phyloP scores from a whole-genome alignment of 192 early-diverging fungal genomes.

The Backusella psychrophila region DNA sequence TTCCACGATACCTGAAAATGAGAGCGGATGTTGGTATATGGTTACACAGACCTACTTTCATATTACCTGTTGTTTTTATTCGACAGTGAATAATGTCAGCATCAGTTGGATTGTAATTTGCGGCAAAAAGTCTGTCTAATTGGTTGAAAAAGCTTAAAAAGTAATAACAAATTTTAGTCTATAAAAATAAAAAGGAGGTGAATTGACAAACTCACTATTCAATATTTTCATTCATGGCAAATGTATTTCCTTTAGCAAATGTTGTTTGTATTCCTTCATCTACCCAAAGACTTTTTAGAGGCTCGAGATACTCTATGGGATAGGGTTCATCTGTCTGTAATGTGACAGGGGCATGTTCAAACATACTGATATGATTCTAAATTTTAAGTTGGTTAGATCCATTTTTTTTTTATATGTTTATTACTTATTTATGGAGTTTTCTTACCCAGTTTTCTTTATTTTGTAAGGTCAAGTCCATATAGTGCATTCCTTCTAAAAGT shows the following conservation, averaged over 20 bases:
- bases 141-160: conserved; percentile 47
- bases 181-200: not conserved
- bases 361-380: conserved; percentile 29
- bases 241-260: conserved; percentile 47
- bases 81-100: conserved; percentile 52
- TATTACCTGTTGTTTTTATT: conserved; percentile 54
- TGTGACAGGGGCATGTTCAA: conserved; percentile 32
- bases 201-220: conserved; percentile 42
- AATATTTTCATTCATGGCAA: conserved; percentile 53
- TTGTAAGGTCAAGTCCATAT: conserved; percentile 24
- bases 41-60: not conserved
- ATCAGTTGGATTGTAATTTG: conserved; percentile 49
- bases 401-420: not conserved
- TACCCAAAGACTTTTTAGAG: conserved; percentile 47
- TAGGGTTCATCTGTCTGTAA: conserved; percentile 37
- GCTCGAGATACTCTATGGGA: conserved; percentile 38
- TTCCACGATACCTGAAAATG: conserved; percentile 43
- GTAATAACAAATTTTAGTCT: not conserved
- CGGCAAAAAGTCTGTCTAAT: conserved; percentile 42
- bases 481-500: conserved; percentile 41
- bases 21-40: not conserved
- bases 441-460: conserved; percentile 27
- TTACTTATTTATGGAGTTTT: not conserved
- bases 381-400: not conserved
- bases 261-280: conserved; percentile 46